Evolutionary conservation across 1,139 yeast species (phyloP).

Genomic region (Meyerozyma guilliermondii): DNA sequence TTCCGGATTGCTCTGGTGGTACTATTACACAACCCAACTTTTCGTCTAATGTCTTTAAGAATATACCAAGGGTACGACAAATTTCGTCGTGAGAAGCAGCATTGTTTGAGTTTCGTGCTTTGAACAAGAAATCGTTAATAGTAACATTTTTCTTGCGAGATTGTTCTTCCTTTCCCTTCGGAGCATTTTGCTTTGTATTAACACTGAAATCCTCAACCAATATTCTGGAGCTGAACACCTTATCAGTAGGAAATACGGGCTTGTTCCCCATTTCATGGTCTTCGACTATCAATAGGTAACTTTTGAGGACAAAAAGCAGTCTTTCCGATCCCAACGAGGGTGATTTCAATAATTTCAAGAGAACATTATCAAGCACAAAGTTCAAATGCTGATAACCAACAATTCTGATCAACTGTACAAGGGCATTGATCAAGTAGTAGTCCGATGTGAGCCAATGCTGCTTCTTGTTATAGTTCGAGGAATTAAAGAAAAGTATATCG

Average conservation of each 20-base stretch:
- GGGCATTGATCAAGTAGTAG: slow-evolving; percentile 52
- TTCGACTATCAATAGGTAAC: slow-evolving; percentile 65
- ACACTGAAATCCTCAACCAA: slow-evolving; percentile 8
- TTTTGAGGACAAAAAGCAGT: slow-evolving; percentile 60
- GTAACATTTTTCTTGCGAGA: slow-evolving; percentile 4
- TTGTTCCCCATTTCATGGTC: slow-evolving; percentile 53
- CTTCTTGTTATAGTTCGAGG: slow-evolving; percentile 45
- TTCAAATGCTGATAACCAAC: slow-evolving; percentile 78
- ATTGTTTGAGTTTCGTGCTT: slow-evolving; percentile 41
- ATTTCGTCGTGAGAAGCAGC: slow-evolving; percentile 70
- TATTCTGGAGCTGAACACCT: slow-evolving; percentile 29
- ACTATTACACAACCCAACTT: slow-evolving; percentile 48
- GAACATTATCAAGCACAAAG: slow-evolving; percentile 70
- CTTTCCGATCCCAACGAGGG: slow-evolving; percentile 70
- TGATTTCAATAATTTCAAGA: slow-evolving; percentile 57
- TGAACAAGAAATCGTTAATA: slow-evolving; percentile 27
- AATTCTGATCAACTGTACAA: slow-evolving; percentile 67
- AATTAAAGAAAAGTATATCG: slow-evolving; percentile 47
- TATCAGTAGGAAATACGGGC: slow-evolving; percentile 76
- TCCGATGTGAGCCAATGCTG: slow-evolving; percentile 71
- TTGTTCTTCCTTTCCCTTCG: slow-evolving; percentile 6
- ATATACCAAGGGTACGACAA: slow-evolving; percentile 53
- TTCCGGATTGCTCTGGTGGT: slow-evolving; percentile 13
- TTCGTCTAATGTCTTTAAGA: slow-evolving; percentile 57
- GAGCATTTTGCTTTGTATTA: slow-evolving; percentile 2